Percentiles rank a stretch among this genome's conserved stretches.
These are phyloP conservation scores for Agaricus subrufescens DNA, from an alignment of 768 basidiomycete genomes.

Conservation along the genomic window DNA sequence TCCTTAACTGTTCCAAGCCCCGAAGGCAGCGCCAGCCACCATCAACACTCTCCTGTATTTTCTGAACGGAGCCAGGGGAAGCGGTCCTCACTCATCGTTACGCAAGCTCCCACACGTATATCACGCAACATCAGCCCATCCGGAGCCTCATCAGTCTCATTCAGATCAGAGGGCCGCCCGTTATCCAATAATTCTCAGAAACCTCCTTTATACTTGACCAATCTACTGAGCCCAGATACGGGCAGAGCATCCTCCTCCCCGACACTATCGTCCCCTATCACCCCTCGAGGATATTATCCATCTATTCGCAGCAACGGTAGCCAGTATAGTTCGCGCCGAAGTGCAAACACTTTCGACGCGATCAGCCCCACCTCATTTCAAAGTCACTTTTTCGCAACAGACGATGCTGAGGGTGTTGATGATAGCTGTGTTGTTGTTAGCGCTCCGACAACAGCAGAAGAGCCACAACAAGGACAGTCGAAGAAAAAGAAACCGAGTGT, in stretches of 20 bases:
- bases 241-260: neutral
- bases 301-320: neutral
- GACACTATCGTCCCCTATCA: neutral
- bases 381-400: neutral
- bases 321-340: neutral
- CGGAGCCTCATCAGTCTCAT: constrained; percentile 15
- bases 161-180: constrained; percentile 9
- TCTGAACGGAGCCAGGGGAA: neutral
- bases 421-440: neutral
- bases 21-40: constrained; percentile 27
- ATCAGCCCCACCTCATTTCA: neutral
- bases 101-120: constrained; percentile 13
- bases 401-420: neutral
- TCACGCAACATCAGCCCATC: constrained; percentile 20
- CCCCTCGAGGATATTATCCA: neutral
- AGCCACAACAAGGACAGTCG: neutral
- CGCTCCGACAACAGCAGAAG: neutral
- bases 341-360: constrained; percentile 2
- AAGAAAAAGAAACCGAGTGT: constrained; percentile 25
- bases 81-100: neutral
- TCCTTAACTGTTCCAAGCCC: constrained; percentile 44
- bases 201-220: neutral
- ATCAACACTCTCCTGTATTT: constrained; percentile 11
- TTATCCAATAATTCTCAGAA: neutral
- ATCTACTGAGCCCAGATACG: neutral